Evolutionary conservation across 116 monocot genomes (phyloP), one percentile per base, ranked within the genome.

Genomic region (Trichopus zeylanicus): DNA sequence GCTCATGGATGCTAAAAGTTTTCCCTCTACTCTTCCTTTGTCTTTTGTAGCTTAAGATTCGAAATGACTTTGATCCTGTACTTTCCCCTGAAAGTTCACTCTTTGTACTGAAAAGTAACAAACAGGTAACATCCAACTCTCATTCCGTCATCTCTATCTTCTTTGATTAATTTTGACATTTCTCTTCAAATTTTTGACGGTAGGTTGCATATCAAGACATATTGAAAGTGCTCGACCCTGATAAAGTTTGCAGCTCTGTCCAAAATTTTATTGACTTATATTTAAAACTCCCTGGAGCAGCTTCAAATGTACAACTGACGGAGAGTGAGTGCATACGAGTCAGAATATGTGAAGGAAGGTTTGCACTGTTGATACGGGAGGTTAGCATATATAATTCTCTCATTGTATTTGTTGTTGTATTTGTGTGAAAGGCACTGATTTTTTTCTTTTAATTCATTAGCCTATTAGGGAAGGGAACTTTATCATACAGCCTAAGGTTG

Each of bases 21-120:
- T n/a, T n/a, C n/a, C n/a, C n/a, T n/a, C 5, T 48, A 38, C 31
- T 22, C 46, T 62, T 53, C 35, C 0, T 35, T 30, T 33, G n/a
- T 27, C 25, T 39, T 18, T 60, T 66, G 56, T 81, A 98, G 98
- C 82, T 98, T 47, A 98, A 98, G 70, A 98, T 98, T 69, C 76
- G 79, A 33, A 98, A 98, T 81, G 98, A 98, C 75, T 98, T 98
- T 74, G 91, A 98, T 72, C 98, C 98, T 48, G 91, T 98, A 26
- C 85, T 98, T 67, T 98, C 98, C 72, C 98, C 98, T 26, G 98
- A 98, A 74, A 98, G 98, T 62, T 98, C 98, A 64, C 65, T 98
- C 10, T 98, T 98, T 82, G 85, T 98, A 28, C 56, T 98, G 60
- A 98, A 98, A 75, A 98, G 98, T 59, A 91, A 73, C 55, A 98